These are phyloP conservation scores for Cyclotella atomus DNA, from an alignment of 108 stramenopile genomes.

Conservation along the genomic window DNA sequence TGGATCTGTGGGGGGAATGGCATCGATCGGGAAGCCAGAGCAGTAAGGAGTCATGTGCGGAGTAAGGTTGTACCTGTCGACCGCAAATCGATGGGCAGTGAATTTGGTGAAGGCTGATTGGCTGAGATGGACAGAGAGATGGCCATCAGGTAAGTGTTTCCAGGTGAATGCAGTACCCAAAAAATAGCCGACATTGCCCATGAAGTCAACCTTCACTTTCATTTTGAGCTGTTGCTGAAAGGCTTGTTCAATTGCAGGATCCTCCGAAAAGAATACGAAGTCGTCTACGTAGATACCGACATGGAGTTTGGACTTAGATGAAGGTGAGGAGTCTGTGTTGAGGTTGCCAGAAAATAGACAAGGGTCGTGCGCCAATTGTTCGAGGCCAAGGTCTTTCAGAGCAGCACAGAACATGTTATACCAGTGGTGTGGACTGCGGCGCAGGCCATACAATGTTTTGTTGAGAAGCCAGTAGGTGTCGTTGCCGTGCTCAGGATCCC, in stretches of 20 bases:
- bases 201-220: slow-evolving; percentile 10
- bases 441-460: slow-evolving; percentile 29
- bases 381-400: slow-evolving; percentile 9
- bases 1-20: background rate
- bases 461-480: slow-evolving; percentile 15
- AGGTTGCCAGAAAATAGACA: slow-evolving; percentile 5
- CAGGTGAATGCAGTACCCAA: slow-evolving; percentile 29
- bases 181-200: slow-evolving; percentile 32
- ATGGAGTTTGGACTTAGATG: slow-evolving; percentile 67
- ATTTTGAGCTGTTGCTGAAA: background rate
- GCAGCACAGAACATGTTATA: slow-evolving; percentile 10
- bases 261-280: slow-evolving; percentile 16
- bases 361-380: slow-evolving; percentile 10
- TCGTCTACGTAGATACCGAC: slow-evolving; percentile 64
- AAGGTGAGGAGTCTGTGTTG: background rate
- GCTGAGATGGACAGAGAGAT: slow-evolving; percentile 27
- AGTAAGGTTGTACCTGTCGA: background rate
- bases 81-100: slow-evolving; percentile 12
- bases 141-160: background rate
- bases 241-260: slow-evolving; percentile 2
- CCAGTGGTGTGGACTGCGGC: slow-evolving; percentile 27
- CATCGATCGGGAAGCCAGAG: slow-evolving; percentile 31
- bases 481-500: background rate
- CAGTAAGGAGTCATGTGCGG: slow-evolving; percentile 37
- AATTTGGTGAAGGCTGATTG: slow-evolving; percentile 30